phyloP scores from a whole-genome alignment of 257 asterid genomes.

The Ballota nigra region DNA sequence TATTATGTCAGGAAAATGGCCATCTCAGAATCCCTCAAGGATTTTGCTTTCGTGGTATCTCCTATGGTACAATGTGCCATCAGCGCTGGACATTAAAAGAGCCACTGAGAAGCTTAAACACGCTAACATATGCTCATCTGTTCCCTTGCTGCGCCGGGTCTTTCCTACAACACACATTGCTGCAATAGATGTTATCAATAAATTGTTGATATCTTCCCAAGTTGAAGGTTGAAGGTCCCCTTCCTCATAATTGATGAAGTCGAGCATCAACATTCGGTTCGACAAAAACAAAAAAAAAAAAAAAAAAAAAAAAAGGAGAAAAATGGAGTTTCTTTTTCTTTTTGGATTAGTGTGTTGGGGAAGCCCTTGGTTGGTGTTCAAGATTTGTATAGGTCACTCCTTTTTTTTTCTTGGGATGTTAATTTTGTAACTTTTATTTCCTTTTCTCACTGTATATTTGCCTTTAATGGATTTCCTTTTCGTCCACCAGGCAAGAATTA shows the following conservation, averaged over 20 bases:
- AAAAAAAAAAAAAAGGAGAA: too few relatives aligned
- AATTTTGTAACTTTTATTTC: not conserved
- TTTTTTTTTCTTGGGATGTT: not conserved
- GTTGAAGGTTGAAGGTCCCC: constrained; percentile 12
- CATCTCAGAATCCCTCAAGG: constrained; percentile 36
- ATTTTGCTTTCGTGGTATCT: constrained; percentile 75
- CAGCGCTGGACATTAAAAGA: constrained; percentile 45
- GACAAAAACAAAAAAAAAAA: too few relatives aligned
- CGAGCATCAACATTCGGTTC: too few relatives aligned
- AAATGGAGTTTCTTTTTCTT: too few relatives aligned
- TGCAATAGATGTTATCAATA: constrained; percentile 53
- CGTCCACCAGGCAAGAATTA: not conserved
- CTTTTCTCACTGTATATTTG: too few relatives aligned
- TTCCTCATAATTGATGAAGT: too few relatives aligned
- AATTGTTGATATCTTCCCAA: constrained; percentile 24
- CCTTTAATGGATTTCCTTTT: not conserved
- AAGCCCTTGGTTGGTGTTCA: not conserved
- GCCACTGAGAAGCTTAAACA: constrained; percentile 49
- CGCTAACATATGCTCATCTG: constrained; percentile 31
- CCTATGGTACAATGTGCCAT: constrained; percentile 73
- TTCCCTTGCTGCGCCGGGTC: constrained; percentile 68
- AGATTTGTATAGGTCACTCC: not conserved
- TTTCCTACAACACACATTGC: constrained; percentile 69
- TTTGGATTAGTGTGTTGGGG: not conserved
- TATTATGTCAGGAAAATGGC: constrained; percentile 60